Evolutionary conservation across 805 yeast genomes (phyloP).

Genomic region (Wickerhamiella nectarea): DNA sequence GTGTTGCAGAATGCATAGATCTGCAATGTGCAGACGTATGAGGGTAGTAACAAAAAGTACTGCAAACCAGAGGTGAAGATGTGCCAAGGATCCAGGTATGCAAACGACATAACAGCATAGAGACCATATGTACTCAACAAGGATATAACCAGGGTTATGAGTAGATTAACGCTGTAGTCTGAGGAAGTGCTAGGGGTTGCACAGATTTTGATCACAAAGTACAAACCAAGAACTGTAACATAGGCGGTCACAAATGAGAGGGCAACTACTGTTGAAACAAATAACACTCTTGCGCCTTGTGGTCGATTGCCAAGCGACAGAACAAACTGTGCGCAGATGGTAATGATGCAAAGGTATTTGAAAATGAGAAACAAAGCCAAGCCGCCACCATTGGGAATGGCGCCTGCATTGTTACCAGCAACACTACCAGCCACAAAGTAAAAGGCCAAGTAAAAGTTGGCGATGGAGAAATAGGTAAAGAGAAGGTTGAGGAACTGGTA

Average conservation of each 20-base stretch:
- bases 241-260: slow-evolving; percentile 69
- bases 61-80: slow-evolving; percentile 74
- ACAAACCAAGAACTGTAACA: slow-evolving; percentile 69
- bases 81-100: slow-evolving; percentile 96
- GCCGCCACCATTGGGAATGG: slow-evolving; percentile 50
- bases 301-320: slow-evolving; percentile 96
- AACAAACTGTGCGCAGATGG: slow-evolving; percentile 74
- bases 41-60: slow-evolving; percentile 79
- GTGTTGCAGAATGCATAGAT: slow-evolving; percentile 96
- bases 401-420: slow-evolving; percentile 31
- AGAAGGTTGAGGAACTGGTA: slow-evolving; percentile 70
- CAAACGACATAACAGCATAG: slow-evolving; percentile 63
- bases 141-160: slow-evolving; percentile 62
- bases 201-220: slow-evolving; percentile 53
- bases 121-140: slow-evolving; percentile 84
- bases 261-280: slow-evolving; percentile 55
- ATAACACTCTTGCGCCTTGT: slow-evolving; percentile 79
- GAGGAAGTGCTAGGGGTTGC: slow-evolving; percentile 25
- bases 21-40: slow-evolving; percentile 83
- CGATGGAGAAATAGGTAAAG: slow-evolving; percentile 85
- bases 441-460: slow-evolving; percentile 84
- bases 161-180: slow-evolving; percentile 37
- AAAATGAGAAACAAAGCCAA: slow-evolving; percentile 69
- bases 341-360: slow-evolving; percentile 73
- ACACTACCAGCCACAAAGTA: slow-evolving; percentile 86